Conservation (phyloP, 2,329 filamentous ascomycete genomes). For the Penicillium sp. region DNA sequence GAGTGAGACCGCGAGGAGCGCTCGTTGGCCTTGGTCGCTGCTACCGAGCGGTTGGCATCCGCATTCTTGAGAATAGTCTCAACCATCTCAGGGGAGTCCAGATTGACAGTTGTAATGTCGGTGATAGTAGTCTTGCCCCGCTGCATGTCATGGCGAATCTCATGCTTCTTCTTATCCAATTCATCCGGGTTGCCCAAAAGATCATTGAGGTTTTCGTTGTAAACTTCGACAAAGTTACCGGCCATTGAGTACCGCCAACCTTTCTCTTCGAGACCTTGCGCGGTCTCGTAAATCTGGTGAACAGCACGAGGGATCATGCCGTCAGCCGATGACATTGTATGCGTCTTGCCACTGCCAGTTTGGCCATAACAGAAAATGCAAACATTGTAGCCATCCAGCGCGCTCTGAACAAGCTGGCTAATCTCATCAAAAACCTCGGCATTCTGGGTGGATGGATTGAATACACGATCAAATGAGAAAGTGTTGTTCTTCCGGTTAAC, state of each 20-base stretch:
- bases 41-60: conserved; percentile 82
- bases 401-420: conserved; percentile 92
- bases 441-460: conserved; percentile 74
- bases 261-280: conserved; percentile 78
- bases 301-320: conserved; percentile 96
- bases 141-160: conserved; percentile 81
- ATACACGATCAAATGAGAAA: conserved; percentile 93
- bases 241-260: conserved; percentile 95
- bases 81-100: conserved; percentile 78
- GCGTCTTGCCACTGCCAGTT: conserved; percentile 94
- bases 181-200: conserved; percentile 71
- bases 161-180: conserved; percentile 77
- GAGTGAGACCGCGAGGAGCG: conserved; percentile 92
- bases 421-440: conserved; percentile 92
- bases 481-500: conserved; percentile 75
- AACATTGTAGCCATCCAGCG: conserved; percentile 95
- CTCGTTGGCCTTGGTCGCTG: conserved; percentile 96
- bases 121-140: conserved; percentile 80
- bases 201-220: conserved; percentile 96
- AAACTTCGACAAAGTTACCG: conserved; percentile 94
- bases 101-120: conserved; percentile 71
- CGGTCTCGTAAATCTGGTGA: conserved; percentile 88
- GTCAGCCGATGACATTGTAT: conserved; percentile 86
- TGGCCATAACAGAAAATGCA: conserved; percentile 99
- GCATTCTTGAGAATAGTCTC: conserved; percentile 78